Base-by-base conservation (phyloP, 2,329 filamentous ascomycete species). In the Eurotiales sp. region DNA sequence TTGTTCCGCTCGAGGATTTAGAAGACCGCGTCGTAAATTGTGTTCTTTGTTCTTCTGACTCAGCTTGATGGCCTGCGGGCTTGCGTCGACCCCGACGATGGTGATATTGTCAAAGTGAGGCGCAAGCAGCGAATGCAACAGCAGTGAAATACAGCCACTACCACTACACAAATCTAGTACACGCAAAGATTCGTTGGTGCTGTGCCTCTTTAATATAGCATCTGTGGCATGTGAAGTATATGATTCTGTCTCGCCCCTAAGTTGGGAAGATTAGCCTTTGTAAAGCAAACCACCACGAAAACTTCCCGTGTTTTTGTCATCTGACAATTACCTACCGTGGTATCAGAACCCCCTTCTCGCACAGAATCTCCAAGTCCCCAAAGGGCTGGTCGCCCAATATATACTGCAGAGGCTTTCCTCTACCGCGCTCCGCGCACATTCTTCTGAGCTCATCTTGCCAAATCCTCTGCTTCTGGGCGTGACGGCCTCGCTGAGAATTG, bases 121-220 rank as follows among this genome's bases (percentile, higher is more conserved):
- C 27, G 61, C 64, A 52, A 90, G 77, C 8, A 85, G 76, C 30
- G 84, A 75, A 55, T 87, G 82, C 6, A 96, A 76, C 3, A 89
- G 79, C 8, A 97, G 78, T 0, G 90, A 81, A 56, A 97, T 95
- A 70, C 92, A 96, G 4, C 93, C 93, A 4, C 88, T 89, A 8
- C 93, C 93, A 0, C 90, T 91, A 68, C 93, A 97, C 25, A 96
- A 76, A 67, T 99, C 93, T 8, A 96, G 68, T 36, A 97, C 74
- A 11, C 77, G 79, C 11, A 95, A 59, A 36, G 3, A 30, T 12
- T 39, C 15, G 7, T 29, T 29, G 27, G 49, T n/a, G 30, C 22
- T 14, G 5, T 15, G 32, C 15, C 56, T 32, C 45, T 59, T 52
- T 27, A 59, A 56, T 39, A 83, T 65, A 17, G 77, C 56, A 4